A percentile compares a stretch with the other conserved stretches of the same genome.
These are phyloP conservation scores for Coemansia sp. DNA, from an alignment of 371 early-diverging fungal species.

Conservation along the genomic window DNA sequence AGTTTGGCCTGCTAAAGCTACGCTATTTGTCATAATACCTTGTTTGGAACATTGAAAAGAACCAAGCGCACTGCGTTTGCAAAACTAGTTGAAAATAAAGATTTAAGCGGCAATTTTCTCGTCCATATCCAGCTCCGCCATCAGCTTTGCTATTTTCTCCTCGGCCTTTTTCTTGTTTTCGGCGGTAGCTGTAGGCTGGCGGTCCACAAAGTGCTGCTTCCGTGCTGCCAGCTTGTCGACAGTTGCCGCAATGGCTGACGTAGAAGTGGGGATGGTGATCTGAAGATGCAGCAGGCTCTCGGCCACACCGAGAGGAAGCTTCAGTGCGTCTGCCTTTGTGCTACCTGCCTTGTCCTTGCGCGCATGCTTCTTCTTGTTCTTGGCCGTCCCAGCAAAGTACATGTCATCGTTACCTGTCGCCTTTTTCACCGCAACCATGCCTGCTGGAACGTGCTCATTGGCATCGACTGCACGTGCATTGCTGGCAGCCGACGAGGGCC, in stretches of 20 bases:
- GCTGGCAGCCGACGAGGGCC: constrained; percentile 29
- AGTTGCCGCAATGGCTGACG: constrained; percentile 68
- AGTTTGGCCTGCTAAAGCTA: no score
- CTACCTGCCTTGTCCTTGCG: constrained; percentile 43
- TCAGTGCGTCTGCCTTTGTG: constrained; percentile 59
- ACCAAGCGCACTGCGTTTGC: not conserved
- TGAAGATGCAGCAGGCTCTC: constrained; percentile 80
- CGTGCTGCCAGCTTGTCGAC: constrained; percentile 72
- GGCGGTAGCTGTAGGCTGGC: constrained; percentile 76
- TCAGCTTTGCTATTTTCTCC: constrained; percentile 74
- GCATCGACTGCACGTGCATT: constrained; percentile 55
- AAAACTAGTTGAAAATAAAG: not conserved
- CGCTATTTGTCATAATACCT: no score
- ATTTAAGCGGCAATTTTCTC: constrained; percentile 34
- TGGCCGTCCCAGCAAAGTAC: constrained; percentile 65
- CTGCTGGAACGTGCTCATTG: constrained; percentile 61
- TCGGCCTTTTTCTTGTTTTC: constrained; percentile 87
- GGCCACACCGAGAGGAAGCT: constrained; percentile 78
- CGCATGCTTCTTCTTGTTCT: constrained; percentile 62
- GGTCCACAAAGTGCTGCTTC: constrained; percentile 68
- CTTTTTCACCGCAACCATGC: constrained; percentile 69
- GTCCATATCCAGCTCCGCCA: constrained; percentile 58
- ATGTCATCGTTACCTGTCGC: constrained; percentile 65
- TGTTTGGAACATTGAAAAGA: no score
- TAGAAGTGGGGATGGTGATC: constrained; percentile 75